Base-by-base conservation (phyloP, 371 early-diverging fungal species). In the Amoeboaphelidium protococcarum region DNA sequence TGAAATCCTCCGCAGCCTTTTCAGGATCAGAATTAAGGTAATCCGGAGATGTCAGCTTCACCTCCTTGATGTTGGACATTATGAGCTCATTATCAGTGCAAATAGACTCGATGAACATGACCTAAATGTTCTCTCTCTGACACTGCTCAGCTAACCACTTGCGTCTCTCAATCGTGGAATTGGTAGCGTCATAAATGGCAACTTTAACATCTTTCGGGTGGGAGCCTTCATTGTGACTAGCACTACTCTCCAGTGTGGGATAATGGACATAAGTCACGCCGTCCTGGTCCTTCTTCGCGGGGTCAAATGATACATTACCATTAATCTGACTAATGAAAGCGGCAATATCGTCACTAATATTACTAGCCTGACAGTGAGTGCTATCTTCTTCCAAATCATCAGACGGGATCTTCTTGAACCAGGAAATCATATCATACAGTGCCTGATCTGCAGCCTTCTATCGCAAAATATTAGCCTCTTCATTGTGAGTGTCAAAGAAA, bases 71-170 rank as follows among this genome's bases (percentile, higher is more conserved):
- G 50, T 83, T 83, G 45, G 62, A 66, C 22, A 75, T 66, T 10
- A 82, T 71, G 44, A 82, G 70, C 22, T 63, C 64, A 2, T 25
- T 13, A 27, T 88, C 85, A 42, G 85, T 74, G 59, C 91, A 94
- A n/a, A 94, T 74, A 50, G 72, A 76, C 58, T 94, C 95, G 47
- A 90, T 78, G 55, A 92, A 96, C 63, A 96, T 73, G 13, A 88
- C 83, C 19, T 56, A 31, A 3, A 49, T 26, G 2, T 26, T 40
- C n/a, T 23, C 21, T 16, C 22, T 21, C 0, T 42, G n/a, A 2
- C 41, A 31, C 2, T 25, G 2, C 19, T 42, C 41, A 23, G 22
- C 13, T 2, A 52, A 2, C 16, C 26, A 60, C 40, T 58, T 60
- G 24, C 92, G 69, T 46, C 86, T 67, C 16, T 67, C 71, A 47